These are phyloP conservation scores for Paragyromitra xinjiangensis DNA, from an alignment of 495 filamentous ascomycete genomes.

Conservation along the genomic window DNA sequence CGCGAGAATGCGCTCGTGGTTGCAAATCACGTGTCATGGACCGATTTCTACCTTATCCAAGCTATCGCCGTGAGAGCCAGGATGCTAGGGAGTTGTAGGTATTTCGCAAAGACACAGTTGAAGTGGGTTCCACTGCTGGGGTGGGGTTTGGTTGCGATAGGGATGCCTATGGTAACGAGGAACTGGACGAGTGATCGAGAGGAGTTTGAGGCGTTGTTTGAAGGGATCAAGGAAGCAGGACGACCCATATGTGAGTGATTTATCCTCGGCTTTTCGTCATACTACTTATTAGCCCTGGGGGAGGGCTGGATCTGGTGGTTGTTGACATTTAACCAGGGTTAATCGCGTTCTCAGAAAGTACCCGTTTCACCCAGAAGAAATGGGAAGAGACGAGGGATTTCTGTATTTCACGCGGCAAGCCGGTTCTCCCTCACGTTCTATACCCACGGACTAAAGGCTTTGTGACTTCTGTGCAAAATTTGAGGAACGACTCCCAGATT, in stretches of 20 bases:
- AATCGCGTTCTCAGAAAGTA: slow-evolving; percentile 68
- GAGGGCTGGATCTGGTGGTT: neutral
- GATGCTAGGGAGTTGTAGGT: slow-evolving; percentile 68
- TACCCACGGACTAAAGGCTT: slow-evolving; percentile 69
- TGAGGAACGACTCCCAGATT: slow-evolving; percentile 64
- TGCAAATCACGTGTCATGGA: slow-evolving; percentile 68
- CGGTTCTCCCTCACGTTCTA: slow-evolving; percentile 64
- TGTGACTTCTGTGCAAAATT: slow-evolving; percentile 65
- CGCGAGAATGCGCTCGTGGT: slow-evolving; percentile 67
- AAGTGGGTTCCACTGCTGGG: slow-evolving; percentile 67
- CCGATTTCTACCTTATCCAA: slow-evolving; percentile 71
- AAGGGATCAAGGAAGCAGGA: slow-evolving; percentile 60
- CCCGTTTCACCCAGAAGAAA: slow-evolving; percentile 66
- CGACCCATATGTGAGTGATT: slow-evolving; percentile 67
- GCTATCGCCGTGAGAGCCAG: slow-evolving; percentile 63
- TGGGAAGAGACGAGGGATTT: slow-evolving; percentile 63
- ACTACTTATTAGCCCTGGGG: neutral
- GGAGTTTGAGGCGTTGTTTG: slow-evolving; percentile 66
- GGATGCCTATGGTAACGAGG: slow-evolving; percentile 68
- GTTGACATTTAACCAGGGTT: slow-evolving; percentile 61
- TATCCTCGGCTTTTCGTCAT: neutral
- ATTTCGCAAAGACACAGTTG: slow-evolving; percentile 68
- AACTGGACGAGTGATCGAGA: slow-evolving; percentile 66
- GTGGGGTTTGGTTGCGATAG: slow-evolving; percentile 70
- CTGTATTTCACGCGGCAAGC: slow-evolving; percentile 62